Base-by-base conservation (phyloP, 2,329 filamentous ascomycete genomes). In the Calonectria henricotiae region DNA sequence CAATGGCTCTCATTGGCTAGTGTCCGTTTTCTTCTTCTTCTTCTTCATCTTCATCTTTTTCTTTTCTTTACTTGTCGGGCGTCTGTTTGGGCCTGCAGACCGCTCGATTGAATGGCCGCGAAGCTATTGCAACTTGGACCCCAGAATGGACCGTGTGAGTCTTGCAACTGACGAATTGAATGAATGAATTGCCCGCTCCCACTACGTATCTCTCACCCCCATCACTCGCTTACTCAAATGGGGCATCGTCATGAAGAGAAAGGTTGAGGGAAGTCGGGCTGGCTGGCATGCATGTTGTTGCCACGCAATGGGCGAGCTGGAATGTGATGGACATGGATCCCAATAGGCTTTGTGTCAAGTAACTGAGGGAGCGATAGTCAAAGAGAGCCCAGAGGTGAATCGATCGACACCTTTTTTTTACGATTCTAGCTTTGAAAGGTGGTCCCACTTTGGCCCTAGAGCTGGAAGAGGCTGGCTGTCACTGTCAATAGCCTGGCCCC, bases 351-450 rank as follows among this genome's bases (percentile, higher is more conserved):
- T 61, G 37, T 44, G 55, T 25, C 23, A 44, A 61, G 23, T 37
- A 37, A 25, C 37, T 17, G 39, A 44, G 39, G 7, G 51, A 37
- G 55, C 37, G 55, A 61, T 41, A 61, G 55, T 23, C 39, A 61
- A 23, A 43, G 37, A 39, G n/a, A 58, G 37, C 5, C 5, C 25
- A 44, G 20, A 49, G 7, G 51, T 23, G 51, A 55, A 58, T 58
- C 51, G 51, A 58, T 58, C 51, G 51, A 39, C 35, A 58, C 20
- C 39, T 55, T 20, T 20, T 20, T 55, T 55, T 12, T 15, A 25
- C 51, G 51, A 58, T 58, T 61, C 39, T 61, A 44, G 55, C 37
- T 61, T 44, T 61, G 23, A 41, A 35, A 35, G 54, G 23, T 37
- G 54, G 37, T 37, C 12, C 37, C 13, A 27, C 39, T 4, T 43